A percentile compares a stretch with the other conserved stretches of the same genome.
Evolutionary conservation across 345 rosid genomes (phyloP).

Genomic region (Rhodamnia rubescens): DNA sequence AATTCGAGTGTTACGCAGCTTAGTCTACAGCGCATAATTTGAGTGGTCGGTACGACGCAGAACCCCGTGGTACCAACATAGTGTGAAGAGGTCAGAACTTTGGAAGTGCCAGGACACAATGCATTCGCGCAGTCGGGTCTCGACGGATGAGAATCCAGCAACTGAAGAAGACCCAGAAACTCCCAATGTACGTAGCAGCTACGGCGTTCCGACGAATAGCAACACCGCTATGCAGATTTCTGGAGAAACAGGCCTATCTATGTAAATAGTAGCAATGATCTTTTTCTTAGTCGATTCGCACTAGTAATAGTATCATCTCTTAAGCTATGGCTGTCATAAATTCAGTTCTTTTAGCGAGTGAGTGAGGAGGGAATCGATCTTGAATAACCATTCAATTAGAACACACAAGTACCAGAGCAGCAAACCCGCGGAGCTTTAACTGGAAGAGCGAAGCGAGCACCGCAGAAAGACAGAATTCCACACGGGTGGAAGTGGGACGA

Average conservation of each 20-base stretch:
- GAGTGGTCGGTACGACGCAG: background rate
- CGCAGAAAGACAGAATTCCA: too few species aligned
- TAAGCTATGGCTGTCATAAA: background rate
- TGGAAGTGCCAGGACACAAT: background rate
- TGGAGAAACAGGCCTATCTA: background rate
- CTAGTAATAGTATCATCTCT: background rate
- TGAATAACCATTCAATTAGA: too few species aligned
- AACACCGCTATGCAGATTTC: background rate
- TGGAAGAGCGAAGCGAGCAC: too few species aligned
- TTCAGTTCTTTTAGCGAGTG: too few species aligned
- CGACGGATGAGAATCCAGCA: background rate
- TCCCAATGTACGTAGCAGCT: background rate
- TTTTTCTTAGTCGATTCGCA: background rate
- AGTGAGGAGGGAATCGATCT: too few species aligned
- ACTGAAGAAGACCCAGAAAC: background rate
- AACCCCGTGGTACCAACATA: background rate
- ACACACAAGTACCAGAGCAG: too few species aligned
- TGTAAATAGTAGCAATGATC: background rate
- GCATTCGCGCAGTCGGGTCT: background rate
- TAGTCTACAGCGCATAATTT: slow-evolving; percentile 3
- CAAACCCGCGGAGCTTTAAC: too few species aligned
- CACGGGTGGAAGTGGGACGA: background rate
- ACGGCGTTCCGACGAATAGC: background rate
- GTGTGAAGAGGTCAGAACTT: background rate
- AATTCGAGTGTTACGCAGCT: background rate